Evolutionary conservation across 2,329 filamentous ascomycete genomes (phyloP).

Genomic region (Chlorencoelia australis): DNA sequence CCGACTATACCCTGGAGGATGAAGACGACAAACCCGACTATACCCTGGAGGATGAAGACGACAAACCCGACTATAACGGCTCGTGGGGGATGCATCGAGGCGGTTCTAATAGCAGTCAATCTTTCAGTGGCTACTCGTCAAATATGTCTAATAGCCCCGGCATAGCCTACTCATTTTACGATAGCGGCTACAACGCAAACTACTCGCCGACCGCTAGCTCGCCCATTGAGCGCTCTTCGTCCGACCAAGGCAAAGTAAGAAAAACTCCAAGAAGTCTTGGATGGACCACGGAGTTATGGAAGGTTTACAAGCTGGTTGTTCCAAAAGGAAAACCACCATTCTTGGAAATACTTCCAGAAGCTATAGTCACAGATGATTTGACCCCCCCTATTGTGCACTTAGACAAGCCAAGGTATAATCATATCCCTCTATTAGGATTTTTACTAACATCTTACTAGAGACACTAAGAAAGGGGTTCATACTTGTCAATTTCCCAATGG

Average conservation of each 20-base stretch:
- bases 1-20: too few species aligned
- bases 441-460: slow-evolving; percentile 3
- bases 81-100: too few species aligned
- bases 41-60: too few species aligned
- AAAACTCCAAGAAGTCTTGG: slow-evolving; percentile 12
- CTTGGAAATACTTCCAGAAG: slow-evolving; percentile 10
- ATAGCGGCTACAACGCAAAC: too few species aligned
- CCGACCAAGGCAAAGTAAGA: not conserved
- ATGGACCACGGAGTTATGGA: slow-evolving; percentile 11
- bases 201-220: too few species aligned
- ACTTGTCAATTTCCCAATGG: slow-evolving; percentile 16
- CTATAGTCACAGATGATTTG: not conserved
- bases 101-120: too few species aligned
- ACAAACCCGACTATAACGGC: too few species aligned
- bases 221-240: not conserved
- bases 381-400: slow-evolving; percentile 14
- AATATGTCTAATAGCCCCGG: too few species aligned
- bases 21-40: too few species aligned
- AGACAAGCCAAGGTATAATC: slow-evolving; percentile 10
- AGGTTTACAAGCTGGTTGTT: slow-evolving; percentile 16
- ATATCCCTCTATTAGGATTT: not conserved
- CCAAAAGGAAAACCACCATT: slow-evolving; percentile 14
- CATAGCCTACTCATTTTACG: too few species aligned
- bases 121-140: too few species aligned
- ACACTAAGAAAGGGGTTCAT: slow-evolving; percentile 9